phyloP scores from a whole-genome alignment of 179 eudicot genomes.

The Beta lomatogona region DNA sequence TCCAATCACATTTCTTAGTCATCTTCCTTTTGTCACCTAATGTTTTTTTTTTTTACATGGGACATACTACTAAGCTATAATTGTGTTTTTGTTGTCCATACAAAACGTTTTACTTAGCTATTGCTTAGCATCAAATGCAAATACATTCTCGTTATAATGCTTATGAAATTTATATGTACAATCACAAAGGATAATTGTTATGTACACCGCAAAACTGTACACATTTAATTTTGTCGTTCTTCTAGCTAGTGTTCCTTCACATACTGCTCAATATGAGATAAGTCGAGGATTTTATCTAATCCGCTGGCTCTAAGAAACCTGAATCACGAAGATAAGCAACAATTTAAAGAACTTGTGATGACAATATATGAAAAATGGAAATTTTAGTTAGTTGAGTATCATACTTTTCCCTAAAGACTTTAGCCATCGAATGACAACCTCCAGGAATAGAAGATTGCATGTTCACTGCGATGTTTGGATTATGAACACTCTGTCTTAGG shows the following conservation, averaged over 20 bases:
- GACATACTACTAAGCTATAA: no score
- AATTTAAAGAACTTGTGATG: neutral
- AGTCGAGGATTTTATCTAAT: constrained; percentile 52
- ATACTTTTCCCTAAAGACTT: constrained; percentile 58
- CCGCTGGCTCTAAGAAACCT: constrained; percentile 77
- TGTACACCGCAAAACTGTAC: neutral
- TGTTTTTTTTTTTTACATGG: no score
- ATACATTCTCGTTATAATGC: no score
- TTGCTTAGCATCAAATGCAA: no score
- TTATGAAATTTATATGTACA: neutral
- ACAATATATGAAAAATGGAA: neutral
- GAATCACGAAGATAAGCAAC: neutral
- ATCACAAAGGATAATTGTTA: neutral
- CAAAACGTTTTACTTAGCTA: no score
- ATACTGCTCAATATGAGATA: constrained; percentile 53
- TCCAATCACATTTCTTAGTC: no score
- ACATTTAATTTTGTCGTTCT: neutral
- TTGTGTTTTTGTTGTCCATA: no score
- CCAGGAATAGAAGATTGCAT: constrained; percentile 75
- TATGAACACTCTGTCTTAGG: constrained; percentile 86
- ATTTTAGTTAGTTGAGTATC: neutral
- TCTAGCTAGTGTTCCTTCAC: constrained; percentile 13
- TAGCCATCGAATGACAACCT: constrained; percentile 73
- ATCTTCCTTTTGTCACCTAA: no score
- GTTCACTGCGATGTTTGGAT: constrained; percentile 85